Percentiles rank a stretch among this genome's conserved stretches.
Evolutionary conservation across 2,329 filamentous ascomycete genomes (phyloP).

Genomic region (Scleromitrula shiraiana): DNA sequence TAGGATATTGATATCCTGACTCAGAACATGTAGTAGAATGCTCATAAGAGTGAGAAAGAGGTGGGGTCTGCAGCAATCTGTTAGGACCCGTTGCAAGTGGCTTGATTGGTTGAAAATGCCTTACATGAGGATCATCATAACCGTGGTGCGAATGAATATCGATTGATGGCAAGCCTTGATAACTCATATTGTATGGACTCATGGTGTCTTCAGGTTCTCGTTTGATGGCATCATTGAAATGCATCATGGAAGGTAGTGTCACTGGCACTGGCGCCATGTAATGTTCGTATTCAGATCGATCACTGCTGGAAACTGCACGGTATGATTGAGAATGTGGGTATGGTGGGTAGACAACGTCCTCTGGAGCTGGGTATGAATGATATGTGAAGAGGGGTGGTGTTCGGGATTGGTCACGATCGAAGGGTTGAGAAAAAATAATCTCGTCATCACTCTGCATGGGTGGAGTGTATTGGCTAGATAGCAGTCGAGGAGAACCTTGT

Average conservation of each 20-base stretch:
- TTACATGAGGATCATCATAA: slow-evolving; percentile 72
- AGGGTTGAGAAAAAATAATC: slow-evolving; percentile 57
- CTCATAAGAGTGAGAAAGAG: slow-evolving; percentile 66
- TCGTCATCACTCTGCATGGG: slow-evolving; percentile 57
- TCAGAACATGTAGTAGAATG: slow-evolving; percentile 57
- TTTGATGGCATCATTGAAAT: slow-evolving; percentile 59
- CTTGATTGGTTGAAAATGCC: slow-evolving; percentile 35
- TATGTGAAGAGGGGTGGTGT: slow-evolving; percentile 64
- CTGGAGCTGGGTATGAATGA: slow-evolving; percentile 57
- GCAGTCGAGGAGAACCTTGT: slow-evolving; percentile 33
- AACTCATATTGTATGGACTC: slow-evolving; percentile 56
- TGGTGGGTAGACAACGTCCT: slow-evolving; percentile 53
- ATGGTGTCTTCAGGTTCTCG: slow-evolving; percentile 55
- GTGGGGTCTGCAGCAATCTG: slow-evolving; percentile 54
- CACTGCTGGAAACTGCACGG: slow-evolving; percentile 39
- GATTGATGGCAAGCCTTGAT: slow-evolving; percentile 53
- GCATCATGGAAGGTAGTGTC: slow-evolving; percentile 56
- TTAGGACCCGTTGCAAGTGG: slow-evolving; percentile 15
- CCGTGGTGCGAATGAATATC: slow-evolving; percentile 52
- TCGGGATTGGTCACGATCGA: slow-evolving; percentile 60
- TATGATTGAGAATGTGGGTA: slow-evolving; percentile 50
- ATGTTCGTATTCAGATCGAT: slow-evolving; percentile 41
- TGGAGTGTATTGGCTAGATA: slow-evolving; percentile 51
- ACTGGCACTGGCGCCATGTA: slow-evolving; percentile 50
- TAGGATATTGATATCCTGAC: slow-evolving; percentile 54